A percentile compares a stretch with the other conserved stretches of the same genome.
Evolutionary conservation across 768 basidiomycete genomes (phyloP).

Genomic region (Pluteus cervinus): DNA sequence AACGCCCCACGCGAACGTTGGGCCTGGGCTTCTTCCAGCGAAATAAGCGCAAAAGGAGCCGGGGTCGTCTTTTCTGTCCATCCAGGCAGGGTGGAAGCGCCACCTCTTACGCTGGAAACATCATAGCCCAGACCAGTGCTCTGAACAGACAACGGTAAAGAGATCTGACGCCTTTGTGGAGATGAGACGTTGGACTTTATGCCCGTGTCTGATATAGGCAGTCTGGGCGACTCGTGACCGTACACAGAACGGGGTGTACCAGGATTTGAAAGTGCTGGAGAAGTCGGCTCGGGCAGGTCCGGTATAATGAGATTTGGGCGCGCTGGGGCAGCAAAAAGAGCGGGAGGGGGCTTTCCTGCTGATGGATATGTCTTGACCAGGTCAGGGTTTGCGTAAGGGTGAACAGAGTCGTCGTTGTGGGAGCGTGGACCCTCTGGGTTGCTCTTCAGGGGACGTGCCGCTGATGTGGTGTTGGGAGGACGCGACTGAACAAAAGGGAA

Average conservation of each 20-base stretch:
- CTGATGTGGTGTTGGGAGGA: no score
- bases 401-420: no score
- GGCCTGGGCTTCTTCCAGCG: constrained; percentile 74
- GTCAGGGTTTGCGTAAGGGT: constrained; percentile 83
- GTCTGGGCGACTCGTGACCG: no score
- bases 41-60: constrained; percentile 60
- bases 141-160: constrained; percentile 43
- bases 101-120: constrained; percentile 10
- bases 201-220: no score
- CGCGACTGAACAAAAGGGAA: constrained; percentile 38
- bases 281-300: no score
- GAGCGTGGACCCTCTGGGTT: no score
- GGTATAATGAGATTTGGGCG: constrained; percentile 32
- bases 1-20: constrained; percentile 52
- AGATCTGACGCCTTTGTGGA: constrained; percentile 48
- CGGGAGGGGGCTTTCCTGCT: constrained; percentile 22
- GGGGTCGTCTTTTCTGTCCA: constrained; percentile 43
- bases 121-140: constrained; percentile 20
- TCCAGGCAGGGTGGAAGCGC: constrained; percentile 32
- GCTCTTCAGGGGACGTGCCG: constrained; percentile 24
- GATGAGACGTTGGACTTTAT: constrained; percentile 25
- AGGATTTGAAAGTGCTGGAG: constrained; percentile 42
- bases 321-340: constrained; percentile 19
- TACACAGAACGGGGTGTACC: constrained; percentile 18
- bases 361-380: constrained; percentile 37